Evolutionary conservation across 2,329 filamentous ascomycete species (phyloP), one percentile per base, ranked within the genome.

Genomic region (Pseudocercospora fijiensis): DNA sequence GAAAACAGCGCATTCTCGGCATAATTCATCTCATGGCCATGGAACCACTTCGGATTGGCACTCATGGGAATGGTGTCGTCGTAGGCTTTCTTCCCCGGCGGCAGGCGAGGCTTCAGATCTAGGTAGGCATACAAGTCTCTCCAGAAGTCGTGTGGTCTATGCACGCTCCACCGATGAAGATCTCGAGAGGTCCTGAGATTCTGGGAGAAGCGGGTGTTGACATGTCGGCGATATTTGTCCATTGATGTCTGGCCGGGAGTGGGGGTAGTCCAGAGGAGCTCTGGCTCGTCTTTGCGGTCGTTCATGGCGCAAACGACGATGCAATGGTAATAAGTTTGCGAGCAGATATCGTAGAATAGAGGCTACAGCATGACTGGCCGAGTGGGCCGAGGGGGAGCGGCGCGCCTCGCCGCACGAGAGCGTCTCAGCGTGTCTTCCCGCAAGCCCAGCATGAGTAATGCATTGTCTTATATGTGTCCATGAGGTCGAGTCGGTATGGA

Each of bases 81-180:
- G 68, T 78, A 80, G 11, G 78, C 78, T 57, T 69, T 71, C 6
- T 65, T 70, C 1, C 62, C 70, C 20, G 67, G 58, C n/a, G 77
- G 76, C 2, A 79, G 65, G 11, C 65, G 33, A 1, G 78, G 77
- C 7, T 70, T 70, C n/a, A 80, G 68, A 8, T 72, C 70, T 0
- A 77, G 73, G 61, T 78, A 79, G 11, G 69, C 57, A 63, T 79
- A 79, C n/a, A 80, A 68, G 66, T 80, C 76, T 24, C 76, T 73
- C 79, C 79, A 81, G 64, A 81, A 80, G 10, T 77, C 72, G 55
- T 80, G 78, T 4, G 77, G 72, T n/a, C 76, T 70, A 1, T 71
- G 64, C 5, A 78, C 74, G 26, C 74, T 77, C 78, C 78, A 81
- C 65, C 66, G 70, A 24, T 80, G 77, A 18, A 80, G 72, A 2